Conservation (phyloP, 257 asterid genomes). For the Forsythia suspensa region DNA sequence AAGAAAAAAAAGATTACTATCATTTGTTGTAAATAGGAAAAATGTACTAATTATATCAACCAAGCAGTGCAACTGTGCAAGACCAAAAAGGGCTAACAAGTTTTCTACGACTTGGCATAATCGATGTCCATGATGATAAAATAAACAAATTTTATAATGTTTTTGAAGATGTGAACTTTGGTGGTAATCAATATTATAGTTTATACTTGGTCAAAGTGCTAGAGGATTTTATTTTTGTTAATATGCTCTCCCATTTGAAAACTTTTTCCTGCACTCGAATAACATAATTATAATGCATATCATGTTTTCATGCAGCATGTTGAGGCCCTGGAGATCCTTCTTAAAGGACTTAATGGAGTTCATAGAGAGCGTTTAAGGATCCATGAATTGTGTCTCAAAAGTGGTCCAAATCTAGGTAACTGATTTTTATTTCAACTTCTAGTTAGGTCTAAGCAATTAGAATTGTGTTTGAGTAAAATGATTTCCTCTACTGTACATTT, state of each 20-base stretch:
- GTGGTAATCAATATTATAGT: background rate
- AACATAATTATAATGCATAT: background rate
- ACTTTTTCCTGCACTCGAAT: background rate
- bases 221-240: background rate
- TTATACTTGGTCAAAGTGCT: background rate
- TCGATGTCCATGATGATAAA: background rate
- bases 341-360: constrained; percentile 90
- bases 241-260: background rate
- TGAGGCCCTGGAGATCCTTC: constrained; percentile 93
- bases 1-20: background rate
- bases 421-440: constrained; percentile 8
- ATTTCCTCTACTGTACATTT: background rate
- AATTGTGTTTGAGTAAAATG: background rate
- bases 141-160: background rate
- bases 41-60: background rate
- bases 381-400: constrained; percentile 87
- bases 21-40: background rate
- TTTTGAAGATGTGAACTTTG: background rate
- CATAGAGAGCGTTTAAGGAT: constrained; percentile 73
- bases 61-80: background rate
- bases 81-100: background rate
- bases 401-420: constrained; percentile 77
- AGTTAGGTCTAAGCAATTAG: constrained; percentile 2
- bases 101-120: background rate
- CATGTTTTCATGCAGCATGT: constrained; percentile 62